Evolutionary conservation across 192 early-diverging fungal species (phyloP), one percentile per base, ranked within the genome.

Genomic region (Podila horticola): DNA sequence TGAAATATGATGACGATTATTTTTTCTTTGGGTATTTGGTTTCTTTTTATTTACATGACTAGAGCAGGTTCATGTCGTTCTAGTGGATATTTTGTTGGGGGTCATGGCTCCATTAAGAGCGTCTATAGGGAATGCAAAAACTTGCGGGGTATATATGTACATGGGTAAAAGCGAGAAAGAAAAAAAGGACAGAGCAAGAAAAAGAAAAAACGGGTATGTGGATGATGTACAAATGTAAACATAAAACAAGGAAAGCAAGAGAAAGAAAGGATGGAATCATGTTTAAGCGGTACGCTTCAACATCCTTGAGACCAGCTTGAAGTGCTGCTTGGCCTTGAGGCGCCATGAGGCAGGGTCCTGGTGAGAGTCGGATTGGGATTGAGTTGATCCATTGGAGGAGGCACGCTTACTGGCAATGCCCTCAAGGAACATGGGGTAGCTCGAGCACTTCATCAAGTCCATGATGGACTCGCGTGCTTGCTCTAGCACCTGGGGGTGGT

Each of bases 381-480:
- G 71, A 7, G 77, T 15, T 4, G 75, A 79, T 3, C 75, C 70
- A 3, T 69, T 60, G 59, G 38, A 72, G 17, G 77, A 81, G 31
- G 71, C 67, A n/a, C 77, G 58, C 67, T 73, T 81, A 66, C 66
- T 71, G 24, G 67, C 67, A 33, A 81, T 81, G 28, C 62, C 62
- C 13, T 81, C 77, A 20, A 81, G 19, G 49, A 81, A 81, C 66
- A 81, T 65, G 4, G 77, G 77, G 62, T 81, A 81, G 51, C 77
- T 81, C 3, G 77, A 81, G 55, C 77, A 81, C 64, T 81, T 81
- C 77, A 81, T 81, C 66, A 81, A 36, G 41, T 81, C 77, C 70
- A 73, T 81, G 34, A 81, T 73, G 55, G 77, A 68, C 49, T 81
- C 77, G 41, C 77, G 70, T 12, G 77, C 77, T 31, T 81, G 71